Evolutionary conservation across 2,329 filamentous ascomycete species (phyloP).

Genomic region (Fusarium musae): DNA sequence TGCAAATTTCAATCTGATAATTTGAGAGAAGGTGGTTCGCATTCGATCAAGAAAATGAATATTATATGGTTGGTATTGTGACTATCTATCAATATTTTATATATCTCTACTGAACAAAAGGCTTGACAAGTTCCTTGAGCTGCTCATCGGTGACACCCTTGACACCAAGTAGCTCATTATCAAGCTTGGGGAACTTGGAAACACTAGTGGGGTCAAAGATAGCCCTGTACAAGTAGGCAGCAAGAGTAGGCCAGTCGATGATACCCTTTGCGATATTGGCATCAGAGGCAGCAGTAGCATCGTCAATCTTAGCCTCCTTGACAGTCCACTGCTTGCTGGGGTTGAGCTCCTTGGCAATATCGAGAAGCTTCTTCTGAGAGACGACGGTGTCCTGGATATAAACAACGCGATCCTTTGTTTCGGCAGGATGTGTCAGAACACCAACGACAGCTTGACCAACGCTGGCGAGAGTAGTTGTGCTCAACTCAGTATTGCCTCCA

Average conservation of each 20-base stretch:
- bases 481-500: slow-evolving; percentile 61
- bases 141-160: slow-evolving; percentile 54
- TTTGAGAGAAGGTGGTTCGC: fast-evolving
- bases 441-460: slow-evolving; percentile 61
- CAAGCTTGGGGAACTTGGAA: slow-evolving; percentile 49
- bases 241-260: slow-evolving; percentile 45
- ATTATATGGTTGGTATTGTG: not conserved
- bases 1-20: no score
- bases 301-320: slow-evolving; percentile 47
- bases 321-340: slow-evolving; percentile 60
- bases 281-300: slow-evolving; percentile 42
- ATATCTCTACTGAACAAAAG: slow-evolving; percentile 22
- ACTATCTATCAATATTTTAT: not conserved
- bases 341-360: slow-evolving; percentile 59
- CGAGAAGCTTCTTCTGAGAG: slow-evolving; percentile 59
- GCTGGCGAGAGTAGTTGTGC: slow-evolving; percentile 57
- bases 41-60: not conserved
- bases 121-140: slow-evolving; percentile 48
- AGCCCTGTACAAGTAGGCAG: slow-evolving; percentile 47
- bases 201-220: slow-evolving; percentile 50
- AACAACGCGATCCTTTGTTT: slow-evolving; percentile 64
- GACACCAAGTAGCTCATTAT: slow-evolving; percentile 59
- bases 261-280: slow-evolving; percentile 48
- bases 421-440: slow-evolving; percentile 59
- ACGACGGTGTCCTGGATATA: slow-evolving; percentile 57